Conservation (phyloP, 75 land plant genomes). For the Pseudotsuga menziesii region DNA sequence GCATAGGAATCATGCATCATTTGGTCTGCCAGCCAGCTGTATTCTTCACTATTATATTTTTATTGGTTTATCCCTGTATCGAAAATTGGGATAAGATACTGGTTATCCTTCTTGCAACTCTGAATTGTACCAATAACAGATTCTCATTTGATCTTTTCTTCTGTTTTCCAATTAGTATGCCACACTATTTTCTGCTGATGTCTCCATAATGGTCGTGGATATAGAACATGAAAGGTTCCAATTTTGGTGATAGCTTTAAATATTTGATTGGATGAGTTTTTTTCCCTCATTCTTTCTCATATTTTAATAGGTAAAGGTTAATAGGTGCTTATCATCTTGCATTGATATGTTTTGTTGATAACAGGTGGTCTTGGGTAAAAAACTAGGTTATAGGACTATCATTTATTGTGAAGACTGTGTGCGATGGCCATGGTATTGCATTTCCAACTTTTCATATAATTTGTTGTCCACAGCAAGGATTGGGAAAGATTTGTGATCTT, state of each 20-base stretch:
- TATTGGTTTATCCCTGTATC: no score
- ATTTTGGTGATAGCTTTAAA: background rate
- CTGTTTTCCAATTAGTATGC: background rate
- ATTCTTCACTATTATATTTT: no score
- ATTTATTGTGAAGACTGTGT: slow-evolving; percentile 27
- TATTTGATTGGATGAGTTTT: background rate
- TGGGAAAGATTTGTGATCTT: background rate
- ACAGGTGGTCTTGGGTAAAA: slow-evolving; percentile 28
- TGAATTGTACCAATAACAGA: no score
- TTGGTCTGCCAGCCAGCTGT: no score
- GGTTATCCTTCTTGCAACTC: no score
- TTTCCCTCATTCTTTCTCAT: background rate
- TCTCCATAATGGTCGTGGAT: background rate
- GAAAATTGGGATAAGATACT: no score
- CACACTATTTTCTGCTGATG: background rate
- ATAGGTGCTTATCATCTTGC: background rate
- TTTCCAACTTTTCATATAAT: background rate
- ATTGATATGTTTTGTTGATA: background rate
- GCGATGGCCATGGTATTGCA: slow-evolving; percentile 29
- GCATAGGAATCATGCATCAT: no score
- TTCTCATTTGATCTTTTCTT: no score
- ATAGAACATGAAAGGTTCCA: background rate
- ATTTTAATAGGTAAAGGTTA: background rate
- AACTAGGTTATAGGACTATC: slow-evolving; percentile 22
- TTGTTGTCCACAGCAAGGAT: background rate